Base-by-base conservation (phyloP, 1,284 basidiomycete species). In the Tranzscheliella williamsii region DNA sequence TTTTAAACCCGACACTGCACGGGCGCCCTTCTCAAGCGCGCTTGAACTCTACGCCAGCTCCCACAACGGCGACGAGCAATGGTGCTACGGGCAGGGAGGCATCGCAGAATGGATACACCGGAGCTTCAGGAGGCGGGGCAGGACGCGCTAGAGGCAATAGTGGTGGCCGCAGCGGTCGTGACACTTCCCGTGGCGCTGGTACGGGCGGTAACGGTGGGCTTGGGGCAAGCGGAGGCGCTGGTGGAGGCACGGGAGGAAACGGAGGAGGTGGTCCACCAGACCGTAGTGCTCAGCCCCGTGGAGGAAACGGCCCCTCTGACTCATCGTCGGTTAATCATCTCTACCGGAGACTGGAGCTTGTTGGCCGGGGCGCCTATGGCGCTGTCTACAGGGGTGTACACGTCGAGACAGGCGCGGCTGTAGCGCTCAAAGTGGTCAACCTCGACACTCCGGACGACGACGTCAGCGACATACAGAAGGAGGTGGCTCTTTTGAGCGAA, bases 381-480 rank as follows among this genome's bases (percentile, higher is more conserved):
- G 66, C 73, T 26, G 75, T 76, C 26, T 76, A 76, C 38, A 51
- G 72, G 9, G 75, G 70, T 4, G 81, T 86, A 47, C 89, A 95
- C 67, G 82, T 89, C 34, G 84, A 86, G 1, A 87, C 89, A 0
- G 88, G 90, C 15, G 88, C 90, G 43, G 83, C 91, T 39, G 90
- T 96, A 15, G 93, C 91, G 13, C 86, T 96, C 80, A 96, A 98
- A 81, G 94, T 98, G 76, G 96, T 98, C 81, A 91, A 98, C 78
- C 86, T 98, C 58, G 95, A 98, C 80, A 95, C 90, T 15, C 86
- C 90, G 42, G 79, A 80, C 39, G 92, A 93, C 77, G 95, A 99
- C 78, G 92, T 97, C 20, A 88, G 83, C 36, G 94, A 95, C 79
- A 97, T 98, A 47, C 94, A 97, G 79, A 87, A 89, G 60, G 95